A percentile compares a stretch with the other conserved stretches of the same genome.
Conservation (phyloP, 306 rosid species). For the Inga oerstediana region DNA sequence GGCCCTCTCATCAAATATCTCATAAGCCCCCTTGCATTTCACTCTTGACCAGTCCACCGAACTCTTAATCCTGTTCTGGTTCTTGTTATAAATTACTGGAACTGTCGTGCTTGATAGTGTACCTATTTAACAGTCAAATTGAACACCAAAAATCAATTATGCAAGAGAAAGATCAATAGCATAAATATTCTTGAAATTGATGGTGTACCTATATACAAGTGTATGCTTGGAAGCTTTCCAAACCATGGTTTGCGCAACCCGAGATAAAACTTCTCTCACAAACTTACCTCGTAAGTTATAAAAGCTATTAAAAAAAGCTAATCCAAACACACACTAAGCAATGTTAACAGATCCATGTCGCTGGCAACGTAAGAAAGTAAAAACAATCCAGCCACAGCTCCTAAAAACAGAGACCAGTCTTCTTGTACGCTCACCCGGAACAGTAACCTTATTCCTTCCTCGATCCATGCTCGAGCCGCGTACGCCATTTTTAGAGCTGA, state of each 20-base stretch:
- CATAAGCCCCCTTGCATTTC: constrained; percentile 40
- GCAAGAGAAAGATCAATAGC: not conserved
- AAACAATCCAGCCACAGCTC: constrained; percentile 43
- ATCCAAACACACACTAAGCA: too few species aligned
- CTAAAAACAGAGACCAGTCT: constrained; percentile 46
- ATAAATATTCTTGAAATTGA: not conserved
- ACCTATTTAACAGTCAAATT: constrained; percentile 35
- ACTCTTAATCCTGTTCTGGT: constrained; percentile 51
- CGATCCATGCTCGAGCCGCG: constrained; percentile 35
- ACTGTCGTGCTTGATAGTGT: constrained; percentile 44
- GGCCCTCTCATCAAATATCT: constrained; percentile 59
- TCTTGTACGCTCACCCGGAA: constrained; percentile 43
- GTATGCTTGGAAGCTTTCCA: too few species aligned
- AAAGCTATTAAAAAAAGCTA: too few species aligned
- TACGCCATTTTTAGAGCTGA: constrained; percentile 34
- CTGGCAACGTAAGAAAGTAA: constrained; percentile 51
- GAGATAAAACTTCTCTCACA: too few species aligned
- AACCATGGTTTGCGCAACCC: too few species aligned
- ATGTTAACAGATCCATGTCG: constrained; percentile 45
- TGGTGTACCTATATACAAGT: constrained; percentile 36
- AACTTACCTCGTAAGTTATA: too few species aligned
- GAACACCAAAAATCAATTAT: not conserved
- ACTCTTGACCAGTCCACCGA: constrained; percentile 43
- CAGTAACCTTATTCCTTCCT: constrained; percentile 51
- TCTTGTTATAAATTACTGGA: constrained; percentile 48